Evolutionary conservation across 2,329 filamentous ascomycete species (phyloP).

Genomic region (Ambrosiella xylebori): DNA sequence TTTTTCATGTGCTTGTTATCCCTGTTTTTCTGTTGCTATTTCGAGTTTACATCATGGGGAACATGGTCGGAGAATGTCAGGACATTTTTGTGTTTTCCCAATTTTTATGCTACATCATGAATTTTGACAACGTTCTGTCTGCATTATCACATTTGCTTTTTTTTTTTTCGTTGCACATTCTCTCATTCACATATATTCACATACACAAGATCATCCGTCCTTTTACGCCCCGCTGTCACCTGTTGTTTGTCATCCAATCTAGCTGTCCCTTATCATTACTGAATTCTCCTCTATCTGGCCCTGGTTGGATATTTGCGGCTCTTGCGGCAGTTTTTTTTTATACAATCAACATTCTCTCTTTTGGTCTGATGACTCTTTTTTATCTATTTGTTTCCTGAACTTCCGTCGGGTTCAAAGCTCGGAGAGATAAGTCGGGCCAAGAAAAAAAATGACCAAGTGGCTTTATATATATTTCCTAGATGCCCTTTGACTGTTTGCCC

Average conservation of each 20-base stretch:
- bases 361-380: too few species aligned
- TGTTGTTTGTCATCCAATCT: too few species aligned
- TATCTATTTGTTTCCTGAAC: too few species aligned
- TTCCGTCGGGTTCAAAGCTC: neutral
- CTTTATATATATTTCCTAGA: neutral
- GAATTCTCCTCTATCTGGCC: too few species aligned
- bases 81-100: neutral
- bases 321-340: too few species aligned
- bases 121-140: neutral
- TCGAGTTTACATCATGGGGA: neutral
- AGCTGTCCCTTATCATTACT: too few species aligned
- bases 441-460: neutral
- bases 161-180: neutral
- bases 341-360: too few species aligned
- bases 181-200: neutral
- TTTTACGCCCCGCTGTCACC: neutral
- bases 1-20: slow-evolving; percentile 4
- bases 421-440: neutral
- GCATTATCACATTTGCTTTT: neutral
- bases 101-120: slow-evolving; percentile 2
- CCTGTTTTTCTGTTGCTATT: slow-evolving; percentile 1
- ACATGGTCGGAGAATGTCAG: neutral
- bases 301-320: too few species aligned
- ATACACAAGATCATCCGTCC: neutral
- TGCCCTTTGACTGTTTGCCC: neutral